Evolutionary conservation across 768 basidiomycete genomes (phyloP), one percentile per base, ranked within the genome.

Genomic region (Boletus vermiculosoides): DNA sequence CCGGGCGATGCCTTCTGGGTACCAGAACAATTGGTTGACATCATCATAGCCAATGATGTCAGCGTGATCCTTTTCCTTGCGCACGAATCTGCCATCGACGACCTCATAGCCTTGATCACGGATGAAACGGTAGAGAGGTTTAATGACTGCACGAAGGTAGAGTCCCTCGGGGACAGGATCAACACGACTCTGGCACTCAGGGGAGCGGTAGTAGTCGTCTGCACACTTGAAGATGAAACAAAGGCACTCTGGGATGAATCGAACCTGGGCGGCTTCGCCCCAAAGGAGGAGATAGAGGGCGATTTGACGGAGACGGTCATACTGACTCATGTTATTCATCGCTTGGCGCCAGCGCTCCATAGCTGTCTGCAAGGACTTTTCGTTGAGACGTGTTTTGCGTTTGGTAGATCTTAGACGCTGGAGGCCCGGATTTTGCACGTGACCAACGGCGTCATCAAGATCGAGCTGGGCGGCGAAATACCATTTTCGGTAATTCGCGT

Each of bases 171-270:
- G 92, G 0, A 98, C 93, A 0, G 95, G 86, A 52, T 98, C 95
- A 44, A 92, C 76, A 45, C 93, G 80, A 71, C 84, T 91, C 73
- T 99, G 97, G 65, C 97, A 99, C 66, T 98, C 97, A n/a, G 96
- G 87, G 4, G 91, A 94, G 25, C 97, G 94, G 73, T 99, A 99
- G 73, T 98, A 99, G 76, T 99, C 97, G 70, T 99, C 97, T 15
- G 97, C 97, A 68, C 97, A 98, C 76, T 99, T 99, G 88, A 99
- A 99, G 75, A 99, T 97, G 81, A 98, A 99, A 76, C 94, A 98
- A 45, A 99, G 77, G 66, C 93, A 95, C 72, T 99, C 97, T 3
- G 97, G 96, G 15, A 92, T 82, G 73, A 98, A 98, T 15, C 97
- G 88, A 40, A 98, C 94, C 68, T 98, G 94, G 13, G 97, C 96